Percentiles rank a stretch among this genome's conserved stretches.
These are phyloP conservation scores for Coemansia javaensis DNA, from an alignment of 192 early-diverging fungal genomes.

Conservation along the genomic window DNA sequence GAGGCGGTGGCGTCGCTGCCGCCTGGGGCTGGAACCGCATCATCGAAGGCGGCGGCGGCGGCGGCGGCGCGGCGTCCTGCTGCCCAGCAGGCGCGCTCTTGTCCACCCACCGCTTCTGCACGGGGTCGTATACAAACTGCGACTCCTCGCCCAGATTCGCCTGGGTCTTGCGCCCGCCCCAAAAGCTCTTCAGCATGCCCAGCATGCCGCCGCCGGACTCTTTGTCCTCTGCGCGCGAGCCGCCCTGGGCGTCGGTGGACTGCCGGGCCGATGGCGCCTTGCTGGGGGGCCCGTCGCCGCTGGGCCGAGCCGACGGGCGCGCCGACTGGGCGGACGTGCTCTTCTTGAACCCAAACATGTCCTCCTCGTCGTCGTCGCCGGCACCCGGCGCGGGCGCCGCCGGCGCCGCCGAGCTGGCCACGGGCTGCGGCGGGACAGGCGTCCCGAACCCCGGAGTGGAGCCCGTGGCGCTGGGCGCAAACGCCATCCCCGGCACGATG, in stretches of 20 bases:
- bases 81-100: constrained; percentile 34
- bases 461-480: neutral
- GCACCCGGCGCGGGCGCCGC: neutral
- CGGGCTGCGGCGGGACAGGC: neutral
- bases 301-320: constrained; percentile 9
- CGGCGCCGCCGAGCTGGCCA: neutral
- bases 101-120: constrained; percentile 79
- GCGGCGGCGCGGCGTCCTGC: constrained; percentile 22
- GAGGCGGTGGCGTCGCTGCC: constrained; percentile 11
- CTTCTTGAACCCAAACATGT: constrained; percentile 50
- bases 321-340: constrained; percentile 6
- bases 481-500: constrained; percentile 11
- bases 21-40: constrained; percentile 31
- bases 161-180: constrained; percentile 53
- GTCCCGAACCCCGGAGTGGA: neutral
- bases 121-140: constrained; percentile 82
- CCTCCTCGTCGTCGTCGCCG: constrained; percentile 36
- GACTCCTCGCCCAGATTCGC: constrained; percentile 86
- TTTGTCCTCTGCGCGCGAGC: constrained; percentile 43
- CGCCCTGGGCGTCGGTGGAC: constrained; percentile 12
- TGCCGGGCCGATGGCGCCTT: constrained; percentile 12
- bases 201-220: constrained; percentile 53
- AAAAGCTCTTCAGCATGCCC: constrained; percentile 48
- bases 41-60: constrained; percentile 40
- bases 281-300: constrained; percentile 19